phyloP scores from a whole-genome alignment of 768 basidiomycete genomes.

The Coprinellus aureogranulatus region DNA sequence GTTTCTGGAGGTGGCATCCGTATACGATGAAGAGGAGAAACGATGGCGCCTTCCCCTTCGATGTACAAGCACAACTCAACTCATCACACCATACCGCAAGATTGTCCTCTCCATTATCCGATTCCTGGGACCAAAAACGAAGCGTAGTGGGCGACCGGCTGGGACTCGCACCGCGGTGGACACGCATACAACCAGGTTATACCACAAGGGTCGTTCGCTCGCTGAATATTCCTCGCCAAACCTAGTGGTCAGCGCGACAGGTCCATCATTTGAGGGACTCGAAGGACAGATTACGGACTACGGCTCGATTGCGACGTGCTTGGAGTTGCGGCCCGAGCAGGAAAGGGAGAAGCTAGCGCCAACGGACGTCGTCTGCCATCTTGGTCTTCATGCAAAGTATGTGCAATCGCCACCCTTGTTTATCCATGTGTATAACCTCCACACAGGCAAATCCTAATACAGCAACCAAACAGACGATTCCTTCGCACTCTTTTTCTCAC shows the following conservation, averaged over 20 bases:
- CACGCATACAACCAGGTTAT: conserved; percentile 40
- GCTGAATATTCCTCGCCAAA: not conserved
- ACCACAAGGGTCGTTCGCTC: conserved; percentile 1
- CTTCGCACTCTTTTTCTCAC: conserved; percentile 1
- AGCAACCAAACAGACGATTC: conserved; percentile 3
- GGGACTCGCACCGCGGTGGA: conserved; percentile 27
- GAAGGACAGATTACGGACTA: not conserved
- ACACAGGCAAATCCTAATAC: not conserved
- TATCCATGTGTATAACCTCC: not conserved
- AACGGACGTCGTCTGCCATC: not conserved
- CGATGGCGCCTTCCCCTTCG: no score
- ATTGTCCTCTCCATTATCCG: no score
- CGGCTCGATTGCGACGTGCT: not conserved
- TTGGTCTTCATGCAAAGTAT: not conserved
- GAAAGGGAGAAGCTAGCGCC: not conserved
- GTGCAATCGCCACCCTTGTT: not conserved
- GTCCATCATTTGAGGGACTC: not conserved
- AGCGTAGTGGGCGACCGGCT: no score
- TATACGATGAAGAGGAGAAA: no score
- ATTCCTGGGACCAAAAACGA: no score
- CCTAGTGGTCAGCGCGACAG: not conserved
- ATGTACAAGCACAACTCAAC: no score
- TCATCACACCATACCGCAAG: no score
- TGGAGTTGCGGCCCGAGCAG: not conserved
- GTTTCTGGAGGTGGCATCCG: no score